Evolutionary conservation across 176 grass and related monocot species (phyloP), one percentile per base, ranked within the genome.

Genomic region (Chrysopogon serrulatus): DNA sequence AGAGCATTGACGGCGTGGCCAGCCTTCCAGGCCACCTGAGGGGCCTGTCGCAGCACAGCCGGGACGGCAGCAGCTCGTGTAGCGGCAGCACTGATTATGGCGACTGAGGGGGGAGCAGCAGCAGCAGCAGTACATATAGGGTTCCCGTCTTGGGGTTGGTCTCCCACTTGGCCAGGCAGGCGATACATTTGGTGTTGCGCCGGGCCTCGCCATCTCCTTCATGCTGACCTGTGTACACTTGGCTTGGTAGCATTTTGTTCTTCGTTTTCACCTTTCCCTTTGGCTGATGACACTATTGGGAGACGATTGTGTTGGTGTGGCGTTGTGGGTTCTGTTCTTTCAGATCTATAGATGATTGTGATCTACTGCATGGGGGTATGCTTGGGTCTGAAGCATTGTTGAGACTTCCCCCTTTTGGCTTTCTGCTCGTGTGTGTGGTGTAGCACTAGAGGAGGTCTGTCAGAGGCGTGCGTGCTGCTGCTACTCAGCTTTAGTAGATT

Each of bases 81-180:
- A 94, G 93, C 0, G 90, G 90, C 62, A 96, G 96, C 83, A 99
- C 96, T 10, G 96, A 99, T 76, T 99, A 78, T 6, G 81, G 93
- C 1, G 96, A 99, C 67, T 96, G 49, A 93, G 73, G 18, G 16
- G 78, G 17, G 24, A 43, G n/a, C 3, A 15, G 68, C 40, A 54
- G 39, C 80, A 11, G 65, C 9, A 30, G 23, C 19, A 69, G 78
- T 82, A 79, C 42, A 83, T 83, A 87, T 16, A 86, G 60, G 21
- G 10, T 10, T 88, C 80, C 62, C 30, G 68, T 79, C 71, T 83
- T 79, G 31, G 72, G 66, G 39, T 19, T 66, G 41, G 37, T 53
- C 47, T 75, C 72, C 12, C 49, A 15, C 16, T 30, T 71, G 47
- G 41, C 27, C 23, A 14, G 44, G 49, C 73, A 24, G 86, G 47